A percentile compares a stretch with the other conserved stretches of the same genome.
Evolutionary conservation across 257 asterid species (phyloP).

Genomic region (Salvia miltiorrhiza): DNA sequence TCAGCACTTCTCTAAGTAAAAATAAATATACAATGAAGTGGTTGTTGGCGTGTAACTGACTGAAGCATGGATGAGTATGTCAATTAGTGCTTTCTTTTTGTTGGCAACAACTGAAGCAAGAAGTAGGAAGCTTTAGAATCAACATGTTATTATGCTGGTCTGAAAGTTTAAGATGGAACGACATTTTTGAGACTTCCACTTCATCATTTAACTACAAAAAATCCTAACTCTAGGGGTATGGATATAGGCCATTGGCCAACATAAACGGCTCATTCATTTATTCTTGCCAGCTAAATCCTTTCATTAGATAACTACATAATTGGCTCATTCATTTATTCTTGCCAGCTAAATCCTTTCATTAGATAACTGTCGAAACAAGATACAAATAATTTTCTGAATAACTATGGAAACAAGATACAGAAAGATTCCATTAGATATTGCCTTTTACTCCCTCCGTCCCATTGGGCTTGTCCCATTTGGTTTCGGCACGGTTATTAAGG

Average conservation of each 20-base stretch:
- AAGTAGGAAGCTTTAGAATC: not conserved
- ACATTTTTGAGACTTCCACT: not conserved
- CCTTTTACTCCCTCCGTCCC: no score
- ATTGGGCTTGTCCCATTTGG: no score
- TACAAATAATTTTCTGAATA: no score
- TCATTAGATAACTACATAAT: no score
- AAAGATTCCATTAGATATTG: not conserved
- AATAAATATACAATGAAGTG: not conserved
- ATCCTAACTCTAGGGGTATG: not conserved
- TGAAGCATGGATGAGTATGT: not conserved
- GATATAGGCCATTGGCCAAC: no score
- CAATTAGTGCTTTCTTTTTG: not conserved
- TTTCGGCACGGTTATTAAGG: no score
- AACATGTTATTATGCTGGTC: not conserved
- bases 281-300: no score
- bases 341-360: not conserved
- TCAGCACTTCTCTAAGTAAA: not conserved
- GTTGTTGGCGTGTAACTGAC: not conserved
- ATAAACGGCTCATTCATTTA: no score
- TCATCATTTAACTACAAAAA: not conserved
- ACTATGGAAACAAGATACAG: not conserved
- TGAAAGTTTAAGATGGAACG: slow-evolving; percentile 2
- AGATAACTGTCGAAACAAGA: no score
- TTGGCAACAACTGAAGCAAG: not conserved
- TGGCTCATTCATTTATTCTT: not conserved